Conservation (phyloP, 2,329 filamentous ascomycete species). For the Pestalotiopsis sp. region DNA sequence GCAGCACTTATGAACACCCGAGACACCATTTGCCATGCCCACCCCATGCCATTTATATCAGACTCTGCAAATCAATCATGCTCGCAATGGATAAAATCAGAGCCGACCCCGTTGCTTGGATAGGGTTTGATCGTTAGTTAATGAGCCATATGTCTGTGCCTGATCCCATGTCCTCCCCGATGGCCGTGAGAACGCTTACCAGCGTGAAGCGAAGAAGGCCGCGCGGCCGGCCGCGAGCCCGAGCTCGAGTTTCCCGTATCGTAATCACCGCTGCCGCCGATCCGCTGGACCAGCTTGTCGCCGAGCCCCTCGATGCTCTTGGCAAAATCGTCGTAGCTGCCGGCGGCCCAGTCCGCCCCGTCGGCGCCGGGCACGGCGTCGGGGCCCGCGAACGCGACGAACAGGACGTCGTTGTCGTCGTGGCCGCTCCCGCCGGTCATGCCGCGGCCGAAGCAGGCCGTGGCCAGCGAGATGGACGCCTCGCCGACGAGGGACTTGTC, state of each 20-base stretch:
- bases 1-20: not conserved
- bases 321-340: not conserved
- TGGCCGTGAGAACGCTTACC: not conserved
- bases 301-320: conserved; percentile 1
- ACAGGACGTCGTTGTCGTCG: conserved; percentile 2
- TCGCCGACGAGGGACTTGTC: not conserved
- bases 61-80: not conserved
- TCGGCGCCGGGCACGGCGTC: conserved; percentile 1
- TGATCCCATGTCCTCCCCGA: not conserved
- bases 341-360: not conserved
- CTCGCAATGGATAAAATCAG: not conserved
- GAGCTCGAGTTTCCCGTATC: not conserved
- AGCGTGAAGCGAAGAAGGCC: not conserved
- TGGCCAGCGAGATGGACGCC: not conserved
- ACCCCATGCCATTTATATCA: not conserved
- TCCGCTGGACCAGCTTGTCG: not conserved
- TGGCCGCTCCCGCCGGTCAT: not conserved
- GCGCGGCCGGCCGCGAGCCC: not conserved
- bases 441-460: not conserved
- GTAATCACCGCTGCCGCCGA: not conserved
- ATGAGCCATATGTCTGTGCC: not conserved
- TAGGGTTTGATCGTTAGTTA: not conserved
- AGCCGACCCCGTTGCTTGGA: not conserved
- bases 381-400: not conserved
- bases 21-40: not conserved